Percentiles rank a stretch among this genome's conserved stretches.
Evolutionary conservation across 2,329 filamentous ascomycete species (phyloP).

Genomic region (Exophiala xenobiotica): DNA sequence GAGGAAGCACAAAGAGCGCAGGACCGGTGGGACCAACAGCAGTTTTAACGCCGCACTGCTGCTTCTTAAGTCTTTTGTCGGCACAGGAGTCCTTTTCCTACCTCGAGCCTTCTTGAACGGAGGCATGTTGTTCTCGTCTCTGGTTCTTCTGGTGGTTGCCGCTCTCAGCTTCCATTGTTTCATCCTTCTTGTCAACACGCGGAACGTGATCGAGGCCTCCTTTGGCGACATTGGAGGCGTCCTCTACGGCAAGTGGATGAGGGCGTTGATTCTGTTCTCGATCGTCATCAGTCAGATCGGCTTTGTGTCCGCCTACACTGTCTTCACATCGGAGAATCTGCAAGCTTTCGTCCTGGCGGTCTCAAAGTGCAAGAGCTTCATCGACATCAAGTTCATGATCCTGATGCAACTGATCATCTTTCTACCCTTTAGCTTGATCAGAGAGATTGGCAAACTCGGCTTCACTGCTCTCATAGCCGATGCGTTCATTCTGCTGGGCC

Average conservation of each 20-base stretch:
- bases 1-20: constrained; percentile 73
- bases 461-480: constrained; percentile 93
- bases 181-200: constrained; percentile 83
- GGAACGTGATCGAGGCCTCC: constrained; percentile 83
- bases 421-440: constrained; percentile 85
- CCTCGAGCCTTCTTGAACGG: constrained; percentile 93
- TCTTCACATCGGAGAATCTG: constrained; percentile 93
- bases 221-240: constrained; percentile 96
- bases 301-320: constrained; percentile 92
- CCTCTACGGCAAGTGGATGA: constrained; percentile 88
- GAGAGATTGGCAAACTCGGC: constrained; percentile 95
- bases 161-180: constrained; percentile 95
- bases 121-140: constrained; percentile 93
- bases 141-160: constrained; percentile 84
- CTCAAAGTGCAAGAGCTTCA: constrained; percentile 77
- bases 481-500: constrained; percentile 86
- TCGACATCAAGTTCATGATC: constrained; percentile 87
- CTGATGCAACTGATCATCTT: constrained; percentile 95
- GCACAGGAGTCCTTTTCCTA: constrained; percentile 90
- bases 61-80: constrained; percentile 95
- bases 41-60: constrained; percentile 78
- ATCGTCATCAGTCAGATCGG: constrained; percentile 95
- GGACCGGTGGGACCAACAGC: constrained; percentile 72
- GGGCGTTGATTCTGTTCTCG: constrained; percentile 79
- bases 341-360: constrained; percentile 94